Evolutionary conservation across 495 filamentous ascomycete species (phyloP), one percentile per base, ranked within the genome.

Genomic region (Choiromyces venosus): DNA sequence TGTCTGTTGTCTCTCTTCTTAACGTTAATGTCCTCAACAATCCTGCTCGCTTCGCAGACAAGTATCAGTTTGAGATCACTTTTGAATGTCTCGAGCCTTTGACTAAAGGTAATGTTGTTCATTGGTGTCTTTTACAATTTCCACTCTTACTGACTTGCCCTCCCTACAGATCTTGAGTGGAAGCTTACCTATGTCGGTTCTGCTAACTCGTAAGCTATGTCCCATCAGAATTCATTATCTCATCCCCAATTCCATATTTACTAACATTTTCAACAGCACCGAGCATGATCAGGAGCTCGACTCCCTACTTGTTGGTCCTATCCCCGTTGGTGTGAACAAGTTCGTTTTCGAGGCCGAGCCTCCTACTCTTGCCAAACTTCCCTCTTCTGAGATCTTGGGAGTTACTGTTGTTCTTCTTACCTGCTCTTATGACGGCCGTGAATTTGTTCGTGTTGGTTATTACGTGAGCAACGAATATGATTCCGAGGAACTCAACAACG

Each of bases 401-500:
- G 95, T 99, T 42, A 99, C 95, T 42, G 95, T 99, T 73, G 94
- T 99, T 76, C 90, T 99, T 56, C 89, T 99, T 74, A 95, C 92
- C 68, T 97, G 96, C 85, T 92, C 92, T 83, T 99, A 99, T 84
- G 95, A 98, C 79, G 89, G 91, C 70, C 87, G 95, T 79, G 95
- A 99, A 83, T 99, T 99, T 78, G 95, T 99, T 52, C 94, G 95
- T 78, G 95, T 99, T 35, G 95, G 95, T 56, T 99, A 99, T 87
- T 99, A 99, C 78, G 94, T 97, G 73, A 99, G 97, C 85, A 98
- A 98, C 78, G 96, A 98, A 82, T 99, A 99, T 82, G 92, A 94
- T 76, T 91, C 90, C 36, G 93, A 97, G 77, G 93, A 96, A 83
- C 86, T 99, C 66, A 88, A 87, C 73, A 88, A 89, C 36, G 92